Evolutionary conservation across 768 basidiomycete genomes (phyloP), one percentile per base, ranked within the genome.

Genomic region (Butyriboletus loyo): DNA sequence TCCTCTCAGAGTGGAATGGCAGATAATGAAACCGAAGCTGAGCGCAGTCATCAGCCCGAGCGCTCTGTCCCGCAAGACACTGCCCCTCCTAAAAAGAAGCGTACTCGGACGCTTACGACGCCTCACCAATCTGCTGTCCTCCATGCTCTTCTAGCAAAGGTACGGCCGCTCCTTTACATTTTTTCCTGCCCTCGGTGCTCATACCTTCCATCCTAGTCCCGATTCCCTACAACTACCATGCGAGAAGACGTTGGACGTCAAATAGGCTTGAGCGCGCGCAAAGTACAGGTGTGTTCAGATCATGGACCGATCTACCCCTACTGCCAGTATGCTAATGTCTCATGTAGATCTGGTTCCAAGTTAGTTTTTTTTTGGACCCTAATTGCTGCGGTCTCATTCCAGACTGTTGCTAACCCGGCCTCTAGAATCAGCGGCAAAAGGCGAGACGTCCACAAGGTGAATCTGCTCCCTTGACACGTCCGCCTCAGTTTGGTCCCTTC

Each of bases 111-210:
- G 28, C 74, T 93, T 50, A 93, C 91, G 36, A 93, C 91, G 9
- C 89, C 91, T 8, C 88, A 92, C 63, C 91, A 93, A 66, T 85
- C 91, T 49, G 86, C 88, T 13, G 90, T 91, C n/a, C 76, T 93
- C 19, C 89, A 92, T 60, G 86, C 87, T 5, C 78, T 93, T 41
- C 79, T 93, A n/a, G 87, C 88, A 30, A 85, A 92, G 84, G 91
- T 92, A 72, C 59, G 69, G 8, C 21, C 8, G 46, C 22, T 47
- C 28, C 35, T n/a, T 4, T 3, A 4, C 40, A 22, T 24, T 30
- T 39, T 43, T 39, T 19, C 19, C 25, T 13, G 32, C 9, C 21
- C 32, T 28, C 35, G n/a, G n/a, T 17, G 7, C 45, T 51, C 48
- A 51, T 9, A 0, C n/a, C 43, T 30, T 36, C 21, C 34, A 11